A percentile compares a stretch with the other conserved stretches of the same genome.
Evolutionary conservation across 2,329 filamentous ascomycete genomes (phyloP).

Genomic region (Aureobasidium sp.): DNA sequence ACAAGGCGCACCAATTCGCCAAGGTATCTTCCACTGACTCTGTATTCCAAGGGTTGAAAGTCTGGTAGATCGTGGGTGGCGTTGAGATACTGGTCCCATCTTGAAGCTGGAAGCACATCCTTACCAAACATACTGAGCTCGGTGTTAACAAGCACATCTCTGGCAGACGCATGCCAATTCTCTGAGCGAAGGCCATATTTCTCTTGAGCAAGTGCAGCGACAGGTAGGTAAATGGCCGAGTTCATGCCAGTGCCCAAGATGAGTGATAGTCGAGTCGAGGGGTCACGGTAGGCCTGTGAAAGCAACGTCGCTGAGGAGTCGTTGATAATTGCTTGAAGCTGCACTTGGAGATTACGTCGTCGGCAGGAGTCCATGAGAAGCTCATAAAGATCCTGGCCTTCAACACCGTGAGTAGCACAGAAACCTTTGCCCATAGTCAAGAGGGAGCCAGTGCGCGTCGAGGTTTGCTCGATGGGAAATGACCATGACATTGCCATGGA

Average conservation of each 20-base stretch:
- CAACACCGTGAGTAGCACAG: slow-evolving; percentile 50
- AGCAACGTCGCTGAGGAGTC: slow-evolving; percentile 56
- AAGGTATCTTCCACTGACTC: slow-evolving; percentile 57
- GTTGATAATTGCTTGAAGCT: slow-evolving; percentile 57
- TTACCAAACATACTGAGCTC: slow-evolving; percentile 62
- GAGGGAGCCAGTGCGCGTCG: slow-evolving; percentile 49
- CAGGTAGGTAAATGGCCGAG: slow-evolving; percentile 55
- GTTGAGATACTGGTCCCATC: slow-evolving; percentile 57
- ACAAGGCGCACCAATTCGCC: slow-evolving; percentile 58
- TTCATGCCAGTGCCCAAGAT: slow-evolving; percentile 61
- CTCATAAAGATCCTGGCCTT: slow-evolving; percentile 53
- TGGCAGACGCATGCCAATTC: slow-evolving; percentile 50
- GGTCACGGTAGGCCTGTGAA: slow-evolving; percentile 55
- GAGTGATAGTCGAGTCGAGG: slow-evolving; percentile 54
- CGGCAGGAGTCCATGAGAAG: slow-evolving; percentile 54
- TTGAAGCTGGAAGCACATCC: slow-evolving; percentile 50
- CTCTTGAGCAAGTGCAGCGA: slow-evolving; percentile 43
- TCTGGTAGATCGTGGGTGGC: slow-evolving; percentile 50
- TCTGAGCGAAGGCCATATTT: slow-evolving; percentile 52
- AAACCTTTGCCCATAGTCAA: slow-evolving; percentile 62
- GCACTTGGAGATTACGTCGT: slow-evolving; percentile 48
- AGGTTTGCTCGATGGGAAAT: slow-evolving; percentile 60
- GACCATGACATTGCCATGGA: slow-evolving; percentile 60
- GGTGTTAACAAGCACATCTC: slow-evolving; percentile 57
- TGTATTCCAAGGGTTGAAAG: slow-evolving; percentile 60